Percentiles rank a stretch among this genome's conserved stretches.
These are phyloP conservation scores for Combretum micranthum DNA, from an alignment of 345 rosid genomes.

Conservation along the genomic window DNA sequence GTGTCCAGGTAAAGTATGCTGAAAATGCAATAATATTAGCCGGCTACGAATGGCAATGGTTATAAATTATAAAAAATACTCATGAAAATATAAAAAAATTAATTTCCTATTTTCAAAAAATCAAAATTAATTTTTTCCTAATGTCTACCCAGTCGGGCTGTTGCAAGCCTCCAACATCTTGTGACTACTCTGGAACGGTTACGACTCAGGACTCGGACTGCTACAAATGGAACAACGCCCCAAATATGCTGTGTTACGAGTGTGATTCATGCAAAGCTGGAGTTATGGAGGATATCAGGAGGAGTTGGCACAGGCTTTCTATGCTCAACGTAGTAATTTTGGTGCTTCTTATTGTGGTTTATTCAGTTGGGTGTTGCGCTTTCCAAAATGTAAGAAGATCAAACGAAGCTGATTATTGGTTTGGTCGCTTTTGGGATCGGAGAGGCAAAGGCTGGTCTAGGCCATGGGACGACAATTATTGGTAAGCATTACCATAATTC, in stretches of 20 bases:
- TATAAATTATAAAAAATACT: too few relatives aligned
- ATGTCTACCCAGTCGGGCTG: conserved; percentile 61
- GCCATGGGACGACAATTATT: conserved; percentile 57
- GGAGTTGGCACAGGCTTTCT: conserved; percentile 81
- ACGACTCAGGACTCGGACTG: conserved; percentile 75
- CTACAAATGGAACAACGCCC: conserved; percentile 64
- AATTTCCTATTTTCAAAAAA: too few relatives aligned
- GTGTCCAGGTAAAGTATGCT: too few relatives aligned
- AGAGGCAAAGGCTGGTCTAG: conserved; percentile 68
- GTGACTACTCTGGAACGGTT: conserved; percentile 48
- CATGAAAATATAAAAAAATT: too few relatives aligned
- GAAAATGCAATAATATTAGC: too few relatives aligned
- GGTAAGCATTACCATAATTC: too few relatives aligned
- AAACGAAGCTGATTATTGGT: conserved; percentile 53
- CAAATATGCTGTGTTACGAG: conserved; percentile 63
- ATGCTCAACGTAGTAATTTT: conserved; percentile 64
- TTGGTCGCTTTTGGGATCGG: conserved; percentile 38
- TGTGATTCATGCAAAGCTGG: conserved; percentile 98
- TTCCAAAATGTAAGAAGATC: conserved; percentile 60
- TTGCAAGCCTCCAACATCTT: conserved; percentile 92
- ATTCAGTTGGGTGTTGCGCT: conserved; percentile 78
- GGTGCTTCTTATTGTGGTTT: conserved; percentile 56
- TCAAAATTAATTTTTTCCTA: too few relatives aligned
- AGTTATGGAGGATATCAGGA: conserved; percentile 65
- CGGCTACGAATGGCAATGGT: too few relatives aligned